Conservation (phyloP, 148 eudicot species). For the Rhododendron kiyosumense region DNA sequence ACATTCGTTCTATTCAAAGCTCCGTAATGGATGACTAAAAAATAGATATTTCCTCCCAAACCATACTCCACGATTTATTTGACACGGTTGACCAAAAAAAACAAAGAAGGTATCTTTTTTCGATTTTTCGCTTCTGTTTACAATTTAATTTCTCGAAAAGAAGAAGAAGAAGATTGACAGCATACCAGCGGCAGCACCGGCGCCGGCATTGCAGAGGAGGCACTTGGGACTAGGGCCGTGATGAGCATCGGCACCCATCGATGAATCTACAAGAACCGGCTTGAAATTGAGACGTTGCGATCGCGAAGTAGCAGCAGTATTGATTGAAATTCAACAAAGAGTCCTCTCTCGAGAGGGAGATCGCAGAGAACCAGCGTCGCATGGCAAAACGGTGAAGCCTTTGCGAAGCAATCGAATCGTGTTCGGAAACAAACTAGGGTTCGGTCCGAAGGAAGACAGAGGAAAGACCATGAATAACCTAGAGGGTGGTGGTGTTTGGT, state of each 20-base stretch:
- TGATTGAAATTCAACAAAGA: neutral
- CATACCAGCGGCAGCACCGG: slow-evolving; percentile 89
- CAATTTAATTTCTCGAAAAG: neutral
- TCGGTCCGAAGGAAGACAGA: neutral
- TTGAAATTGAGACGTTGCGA: neutral
- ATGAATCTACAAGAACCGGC: slow-evolving; percentile 7
- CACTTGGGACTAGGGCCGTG: slow-evolving; percentile 44
- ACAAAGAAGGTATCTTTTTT: neutral
- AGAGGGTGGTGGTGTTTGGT: neutral
- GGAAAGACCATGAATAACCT: neutral
- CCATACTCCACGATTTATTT: neutral
- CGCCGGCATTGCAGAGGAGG: slow-evolving; percentile 81
- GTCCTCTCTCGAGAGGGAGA: slow-evolving; percentile 65
- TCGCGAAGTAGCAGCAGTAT: neutral
- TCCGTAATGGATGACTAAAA: neutral
- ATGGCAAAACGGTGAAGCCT: slow-evolving; percentile 48
- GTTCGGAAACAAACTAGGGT: neutral
- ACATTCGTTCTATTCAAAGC: neutral
- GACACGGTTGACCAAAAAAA: neutral
- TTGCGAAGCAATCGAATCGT: neutral
- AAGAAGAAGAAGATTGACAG: neutral
- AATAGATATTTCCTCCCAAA: neutral
- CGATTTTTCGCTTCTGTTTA: neutral
- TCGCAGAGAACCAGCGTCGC: slow-evolving; percentile 53
- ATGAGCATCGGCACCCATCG: slow-evolving; percentile 39